Percentiles rank a stretch among this genome's conserved stretches.
Evolutionary conservation across 805 yeast genomes (phyloP).

Genomic region (Ogataea ramenticola): DNA sequence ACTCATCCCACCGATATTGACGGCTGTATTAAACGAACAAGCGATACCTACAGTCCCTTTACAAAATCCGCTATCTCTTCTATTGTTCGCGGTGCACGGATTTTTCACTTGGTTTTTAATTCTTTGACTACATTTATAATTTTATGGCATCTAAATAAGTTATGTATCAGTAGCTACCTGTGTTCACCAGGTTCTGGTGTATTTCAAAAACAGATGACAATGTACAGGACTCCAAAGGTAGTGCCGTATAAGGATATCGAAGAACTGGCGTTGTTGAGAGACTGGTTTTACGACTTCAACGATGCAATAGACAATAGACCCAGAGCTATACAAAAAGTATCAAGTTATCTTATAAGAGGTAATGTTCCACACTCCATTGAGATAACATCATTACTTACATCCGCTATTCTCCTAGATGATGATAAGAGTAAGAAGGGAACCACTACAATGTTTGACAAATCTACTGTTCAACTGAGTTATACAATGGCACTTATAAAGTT

Average conservation of each 20-base stretch:
- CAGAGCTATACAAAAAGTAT: conserved; percentile 45
- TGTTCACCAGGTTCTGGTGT: too few species aligned
- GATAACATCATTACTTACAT: conserved; percentile 50
- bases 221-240: conserved; percentile 16
- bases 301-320: conserved; percentile 23
- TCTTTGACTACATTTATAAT: too few species aligned
- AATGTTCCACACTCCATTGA: conserved; percentile 68
- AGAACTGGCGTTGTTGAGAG: conserved; percentile 40
- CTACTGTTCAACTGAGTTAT: conserved; percentile 43
- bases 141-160: too few species aligned
- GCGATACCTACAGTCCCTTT: too few species aligned
- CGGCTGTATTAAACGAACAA: too few species aligned
- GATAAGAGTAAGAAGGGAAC: not conserved
- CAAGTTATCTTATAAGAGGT: conserved; percentile 52
- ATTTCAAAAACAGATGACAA: too few species aligned
- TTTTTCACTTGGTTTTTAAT: too few species aligned
- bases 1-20: too few species aligned
- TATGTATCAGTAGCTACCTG: too few species aligned
- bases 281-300: conserved; percentile 44
- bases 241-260: conserved; percentile 28
- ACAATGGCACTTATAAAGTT: conserved; percentile 74
- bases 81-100: too few species aligned
- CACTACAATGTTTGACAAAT: not conserved
- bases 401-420: conserved; percentile 39
- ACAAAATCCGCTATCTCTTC: too few species aligned